Evolutionary conservation across 768 basidiomycete species (phyloP), one percentile per base, ranked within the genome.

Genomic region (Lactarius trivialis): DNA sequence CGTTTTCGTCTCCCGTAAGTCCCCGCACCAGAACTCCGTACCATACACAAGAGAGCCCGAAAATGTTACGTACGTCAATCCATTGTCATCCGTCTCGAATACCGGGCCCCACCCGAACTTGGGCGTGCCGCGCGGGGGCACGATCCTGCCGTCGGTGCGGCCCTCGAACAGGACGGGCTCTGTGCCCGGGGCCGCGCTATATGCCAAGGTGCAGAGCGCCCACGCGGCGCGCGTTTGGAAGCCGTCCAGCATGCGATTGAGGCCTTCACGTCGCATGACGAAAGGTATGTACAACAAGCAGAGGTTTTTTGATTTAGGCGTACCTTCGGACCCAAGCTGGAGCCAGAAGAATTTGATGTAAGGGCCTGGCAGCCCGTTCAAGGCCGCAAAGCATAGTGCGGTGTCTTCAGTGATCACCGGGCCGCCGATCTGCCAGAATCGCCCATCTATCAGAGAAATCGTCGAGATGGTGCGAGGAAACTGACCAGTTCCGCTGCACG

Each of bases 131-230:
- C 95, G 75, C 1, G 95, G 81, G 28, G 85, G 84, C 3, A 99
- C 96, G 64, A 98, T 94, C n/a, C 73, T 80, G 2, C 96, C 96
- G 28, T 92, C 85, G 1, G 94, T 97, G 12, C 82, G 79, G 0
- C 96, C 96, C 70, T 97, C 95, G 60, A 91, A 91, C 9, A 91
- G 73, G 53, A 94, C 76, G 0, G 93, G 91, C 61, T 92, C 86
- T 2, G 81, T 73, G 5, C 82, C 84, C 75, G 94, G 93, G 0
- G 93, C 93, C 0, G 86, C 78, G 41, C 88, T 89, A 72, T 97
- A 98, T 6, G 95, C 96, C 68, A 98, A 98, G 2, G 97, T 98
- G 75, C 96, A 98, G 7, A 98, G 78, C 0, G 96, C 95, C 69
- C 88, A 89, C 0, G 97, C 97, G 14, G 80, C 83, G 60, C 82